Evolutionary conservation across 495 filamentous ascomycete genomes (phyloP), one percentile per base, ranked within the genome.

Genomic region (Aspergillus bertholletiae): DNA sequence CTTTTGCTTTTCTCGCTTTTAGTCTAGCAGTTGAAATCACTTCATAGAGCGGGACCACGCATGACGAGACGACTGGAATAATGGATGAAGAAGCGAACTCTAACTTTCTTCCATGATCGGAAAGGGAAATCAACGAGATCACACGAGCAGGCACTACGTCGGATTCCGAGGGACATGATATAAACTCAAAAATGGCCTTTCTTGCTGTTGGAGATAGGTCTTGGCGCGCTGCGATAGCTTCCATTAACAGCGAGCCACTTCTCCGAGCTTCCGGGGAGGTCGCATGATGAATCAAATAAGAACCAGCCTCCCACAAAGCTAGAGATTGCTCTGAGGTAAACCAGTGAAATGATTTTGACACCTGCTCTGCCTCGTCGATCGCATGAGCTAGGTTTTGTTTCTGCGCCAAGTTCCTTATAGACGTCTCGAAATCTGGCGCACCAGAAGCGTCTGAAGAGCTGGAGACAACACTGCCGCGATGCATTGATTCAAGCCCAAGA

Each of bases 1-100:
- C 63, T 56, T 84, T 86, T 24, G 65, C 74, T 55, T 84, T 86
- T 52, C 77, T 76, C 28, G 76, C 71, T 48, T 71, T 78, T 2
- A 67, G 61, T 2, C 75, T 72, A 20, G 62, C 62, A 6, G 60
- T 49, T 11, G 74, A 65, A 8, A 76, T 70, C 1, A 64, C 28
- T 18, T 70, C 68, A 59, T 75, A 76, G 11, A 78, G 60, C 5
- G 75, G 71, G 13, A 72, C 58, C 24, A 78, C 62, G 57, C 70
- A 76, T 4, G 71, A 69, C 5, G 75, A 71, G 23, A 76, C 66
- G 12, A 76, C 65, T 2, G 69, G 75, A 13, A 78, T 57, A 39
- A 76, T 61, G 2, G 73, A 75, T 3, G 70, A 67, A 35, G 55
- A 62, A 27, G 68, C 64, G 48, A 76, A 76, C n/a, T 78, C 75